A percentile compares a stretch with the other conserved stretches of the same genome.
phyloP scores from a whole-genome alignment of 208 protist species.

The Leishmania gerbilli region DNA sequence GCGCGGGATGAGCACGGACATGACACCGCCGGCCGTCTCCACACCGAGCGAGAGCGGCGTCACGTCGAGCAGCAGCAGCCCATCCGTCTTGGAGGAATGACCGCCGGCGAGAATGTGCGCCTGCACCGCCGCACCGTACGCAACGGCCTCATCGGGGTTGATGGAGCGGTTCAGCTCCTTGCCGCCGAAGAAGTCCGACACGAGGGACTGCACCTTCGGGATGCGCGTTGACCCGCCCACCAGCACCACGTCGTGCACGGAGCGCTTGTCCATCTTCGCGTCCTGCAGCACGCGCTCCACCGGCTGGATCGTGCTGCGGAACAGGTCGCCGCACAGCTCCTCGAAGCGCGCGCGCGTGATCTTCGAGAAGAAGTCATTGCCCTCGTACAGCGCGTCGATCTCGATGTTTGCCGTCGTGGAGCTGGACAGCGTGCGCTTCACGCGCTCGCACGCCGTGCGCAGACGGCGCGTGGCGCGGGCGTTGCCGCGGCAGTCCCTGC shows the following conservation, averaged over 20 bases:
- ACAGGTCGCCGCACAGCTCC: conserved; percentile 96
- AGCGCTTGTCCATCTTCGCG: too few relatives aligned
- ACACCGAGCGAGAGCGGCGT: conserved; percentile 96
- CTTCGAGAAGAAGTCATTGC: conserved; percentile 97
- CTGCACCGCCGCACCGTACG: conserved; percentile 97
- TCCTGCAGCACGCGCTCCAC: too few relatives aligned
- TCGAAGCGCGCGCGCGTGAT: conserved; percentile 99
- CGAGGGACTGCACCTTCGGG: too few relatives aligned
- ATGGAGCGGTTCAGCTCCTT: conserved; percentile 94
- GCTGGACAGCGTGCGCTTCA: conserved; percentile 98
- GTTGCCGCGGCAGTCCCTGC: conserved; percentile 80
- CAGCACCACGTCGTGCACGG: too few relatives aligned
- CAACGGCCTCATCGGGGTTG: conserved; percentile 94
- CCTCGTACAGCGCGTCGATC: conserved; percentile 98
- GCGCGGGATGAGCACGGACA: conserved; percentile 92
- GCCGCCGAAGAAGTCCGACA: conserved; percentile 95
- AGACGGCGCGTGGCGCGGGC: conserved; percentile 79
- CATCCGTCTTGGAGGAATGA: conserved; percentile 68
- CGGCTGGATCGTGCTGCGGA: too few relatives aligned
- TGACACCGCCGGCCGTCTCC: conserved; percentile 94
- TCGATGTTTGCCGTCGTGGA: conserved; percentile 94
- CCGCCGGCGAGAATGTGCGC: conserved; percentile 93
- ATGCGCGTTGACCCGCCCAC: too few relatives aligned
- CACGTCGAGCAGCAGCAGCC: conserved; percentile 84
- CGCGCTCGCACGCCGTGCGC: conserved; percentile 91